A percentile compares a stretch with the other conserved stretches of the same genome.
These are phyloP conservation scores for Cyclaneusma minus DNA, from an alignment of 2,329 filamentous ascomycete genomes.

Conservation along the genomic window DNA sequence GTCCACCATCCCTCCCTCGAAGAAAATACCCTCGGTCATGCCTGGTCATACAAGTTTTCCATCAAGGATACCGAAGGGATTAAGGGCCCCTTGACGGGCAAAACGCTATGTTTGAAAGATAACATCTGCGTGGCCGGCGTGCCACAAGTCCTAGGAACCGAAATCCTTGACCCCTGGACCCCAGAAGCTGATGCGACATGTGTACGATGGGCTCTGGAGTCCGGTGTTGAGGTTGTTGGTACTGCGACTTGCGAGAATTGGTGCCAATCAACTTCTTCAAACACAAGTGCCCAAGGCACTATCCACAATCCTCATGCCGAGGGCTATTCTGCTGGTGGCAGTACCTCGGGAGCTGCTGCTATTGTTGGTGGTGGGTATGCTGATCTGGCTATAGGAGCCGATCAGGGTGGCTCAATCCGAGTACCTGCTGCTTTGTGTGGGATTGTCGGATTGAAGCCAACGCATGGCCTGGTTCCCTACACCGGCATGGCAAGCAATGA, in stretches of 20 bases:
- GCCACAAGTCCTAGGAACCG: slow-evolving; percentile 35
- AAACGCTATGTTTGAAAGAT: slow-evolving; percentile 35
- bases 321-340: slow-evolving; percentile 32
- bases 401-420: slow-evolving; percentile 61
- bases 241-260: slow-evolving; percentile 37
- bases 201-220: slow-evolving; percentile 30
- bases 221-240: slow-evolving; percentile 31
- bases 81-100: slow-evolving; percentile 20
- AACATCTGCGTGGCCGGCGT: slow-evolving; percentile 37
- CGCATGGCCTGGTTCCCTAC: slow-evolving; percentile 5
- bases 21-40: slow-evolving; percentile 29
- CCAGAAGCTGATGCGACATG: slow-evolving; percentile 35
- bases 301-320: slow-evolving; percentile 28
- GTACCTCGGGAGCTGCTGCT: slow-evolving; percentile 28
- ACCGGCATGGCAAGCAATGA: slow-evolving; percentile 20
- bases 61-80: slow-evolving; percentile 20
- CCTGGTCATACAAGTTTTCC: slow-evolving; percentile 33
- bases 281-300: slow-evolving; percentile 28
- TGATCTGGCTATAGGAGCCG: slow-evolving; percentile 47
- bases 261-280: slow-evolving; percentile 31
- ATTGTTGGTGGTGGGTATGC: slow-evolving; percentile 25
- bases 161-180: slow-evolving; percentile 32
- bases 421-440: slow-evolving; percentile 44
- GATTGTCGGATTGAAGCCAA: slow-evolving; percentile 12
- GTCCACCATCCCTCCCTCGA: slow-evolving; percentile 22